These are phyloP conservation scores for Carallia pectinifolia DNA, from an alignment of 345 rosid genomes.

Conservation along the genomic window DNA sequence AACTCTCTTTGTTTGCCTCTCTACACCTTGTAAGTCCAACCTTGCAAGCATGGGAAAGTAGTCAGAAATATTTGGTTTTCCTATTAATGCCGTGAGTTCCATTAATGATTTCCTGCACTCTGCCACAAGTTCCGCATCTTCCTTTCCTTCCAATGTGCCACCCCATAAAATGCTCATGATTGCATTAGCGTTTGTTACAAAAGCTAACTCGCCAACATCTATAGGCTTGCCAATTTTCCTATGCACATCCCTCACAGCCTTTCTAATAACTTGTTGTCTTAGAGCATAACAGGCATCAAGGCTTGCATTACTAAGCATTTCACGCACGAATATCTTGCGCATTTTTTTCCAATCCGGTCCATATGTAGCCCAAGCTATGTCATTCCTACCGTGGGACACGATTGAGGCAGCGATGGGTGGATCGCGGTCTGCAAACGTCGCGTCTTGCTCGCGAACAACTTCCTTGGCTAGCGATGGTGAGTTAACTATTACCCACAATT, in stretches of 20 bases:
- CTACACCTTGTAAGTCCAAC: conserved; percentile 48
- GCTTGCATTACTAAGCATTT: conserved; percentile 35
- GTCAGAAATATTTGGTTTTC: conserved; percentile 47
- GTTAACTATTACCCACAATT: conserved; percentile 31
- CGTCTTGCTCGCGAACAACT: conserved; percentile 41
- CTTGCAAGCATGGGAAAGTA: conserved; percentile 37
- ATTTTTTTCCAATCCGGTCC: conserved; percentile 30
- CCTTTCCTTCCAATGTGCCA: conserved; percentile 22
- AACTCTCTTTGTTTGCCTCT: conserved; percentile 16
- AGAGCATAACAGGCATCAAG: conserved; percentile 32
- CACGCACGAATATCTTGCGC: conserved; percentile 33
- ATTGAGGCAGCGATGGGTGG: conserved; percentile 22
- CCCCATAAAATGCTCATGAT: conserved; percentile 43
- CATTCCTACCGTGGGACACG: conserved; percentile 22
- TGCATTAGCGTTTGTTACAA: conserved; percentile 14
- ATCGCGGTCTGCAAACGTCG: conserved; percentile 32
- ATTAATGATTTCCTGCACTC: conserved; percentile 21
- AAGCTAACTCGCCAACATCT: conserved; percentile 35
- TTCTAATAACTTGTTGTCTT: conserved; percentile 29
- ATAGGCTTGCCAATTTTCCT: conserved; percentile 15
- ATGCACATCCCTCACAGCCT: conserved; percentile 16
- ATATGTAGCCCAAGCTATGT: conserved; percentile 26
- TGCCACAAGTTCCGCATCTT: background rate
- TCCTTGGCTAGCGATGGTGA: conserved; percentile 33
- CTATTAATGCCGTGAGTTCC: conserved; percentile 26